Base-by-base conservation (phyloP, 2,329 filamentous ascomycete species). In the Penicillium occitanis region DNA sequence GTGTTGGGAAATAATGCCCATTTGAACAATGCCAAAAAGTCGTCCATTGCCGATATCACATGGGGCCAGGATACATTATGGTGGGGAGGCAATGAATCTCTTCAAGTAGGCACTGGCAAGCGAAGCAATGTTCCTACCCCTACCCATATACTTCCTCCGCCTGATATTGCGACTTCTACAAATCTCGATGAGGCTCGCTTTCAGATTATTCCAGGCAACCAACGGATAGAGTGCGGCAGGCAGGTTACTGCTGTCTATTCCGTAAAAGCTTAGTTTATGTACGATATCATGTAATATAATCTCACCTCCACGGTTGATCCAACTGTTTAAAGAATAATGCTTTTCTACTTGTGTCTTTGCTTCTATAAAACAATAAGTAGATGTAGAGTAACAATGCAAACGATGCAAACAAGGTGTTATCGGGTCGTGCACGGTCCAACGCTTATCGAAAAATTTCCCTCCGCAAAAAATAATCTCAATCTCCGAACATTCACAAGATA, bases 61-160 rank as follows among this genome's bases (percentile, higher is more conserved):
- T 97, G 89, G 87, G 95, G 95, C 59, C 88, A 90, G 4, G 95
- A 98, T 75, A 89, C 93, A 35, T 77, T 98, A 1, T 96, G 92
- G 83, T 99, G 93, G 92, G 95, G 95, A 68, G 92, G 92, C 63
- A 99, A 98, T 73, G 93, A 98, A 80, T 87, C 90, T 75, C 97
- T 91, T 77, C 95, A 99, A 79, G 86, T 99, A 30, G 95, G 95
- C 13, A 97, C 91, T 0, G 93, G 95, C 33, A 96, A 91, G 82
- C 83, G 94, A 68, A 95, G 87, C 73, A 98, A 98, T 74, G 75
- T 91, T 10, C 86, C 87, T 62, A 84, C 85, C 13, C 95, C 95
- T 1, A 84, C 85, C 1, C 94, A 97, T 74, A 92, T 97, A 63
- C 87, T 88, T 37, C 90, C 92, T 14, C 92, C 96, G 68, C 79